phyloP scores from a whole-genome alignment of 1,284 basidiomycete species.

The Microstroma glucosiphilum region DNA sequence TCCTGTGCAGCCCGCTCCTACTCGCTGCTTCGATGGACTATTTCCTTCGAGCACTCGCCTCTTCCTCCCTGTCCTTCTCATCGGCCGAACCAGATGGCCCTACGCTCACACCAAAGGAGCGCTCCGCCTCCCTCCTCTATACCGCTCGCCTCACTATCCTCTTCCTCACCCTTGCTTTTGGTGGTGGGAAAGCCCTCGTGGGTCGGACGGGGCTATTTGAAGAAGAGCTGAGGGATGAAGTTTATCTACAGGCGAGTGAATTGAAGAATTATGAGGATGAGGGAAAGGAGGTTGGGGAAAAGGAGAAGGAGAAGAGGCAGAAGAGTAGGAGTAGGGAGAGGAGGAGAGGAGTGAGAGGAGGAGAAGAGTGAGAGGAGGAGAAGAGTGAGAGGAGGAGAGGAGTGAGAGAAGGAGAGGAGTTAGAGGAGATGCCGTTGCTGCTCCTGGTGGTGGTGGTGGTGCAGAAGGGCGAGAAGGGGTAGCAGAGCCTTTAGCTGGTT shows the following conservation, averaged over 20 bases:
- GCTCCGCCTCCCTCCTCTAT: not conserved
- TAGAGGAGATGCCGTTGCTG: no score
- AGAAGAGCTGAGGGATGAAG: constrained; percentile 2
- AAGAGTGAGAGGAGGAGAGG: not conserved
- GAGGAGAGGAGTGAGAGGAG: not conserved
- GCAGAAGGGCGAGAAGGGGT: no score
- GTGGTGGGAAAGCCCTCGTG: not conserved
- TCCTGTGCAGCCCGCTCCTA: not conserved
- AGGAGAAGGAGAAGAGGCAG: not conserved
- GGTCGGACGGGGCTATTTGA: not conserved
- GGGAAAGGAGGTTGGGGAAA: not conserved
- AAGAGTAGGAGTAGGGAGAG: not conserved
- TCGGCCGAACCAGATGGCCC: not conserved
- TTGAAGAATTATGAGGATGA: not conserved
- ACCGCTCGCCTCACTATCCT: not conserved
- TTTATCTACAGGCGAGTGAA: constrained; percentile 5
- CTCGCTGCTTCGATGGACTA: not conserved
- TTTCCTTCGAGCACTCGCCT: not conserved
- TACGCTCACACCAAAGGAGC: not conserved
- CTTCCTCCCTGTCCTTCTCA: no score
- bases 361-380: not conserved
- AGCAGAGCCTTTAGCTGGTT: no score
- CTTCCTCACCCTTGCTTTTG: not conserved
- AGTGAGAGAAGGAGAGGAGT: not conserved
- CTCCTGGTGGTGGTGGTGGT: no score